A percentile compares a stretch with the other conserved stretches of the same genome.
Conservation (phyloP, 2,329 filamentous ascomycete genomes). For the Cordyceps javanica region DNA sequence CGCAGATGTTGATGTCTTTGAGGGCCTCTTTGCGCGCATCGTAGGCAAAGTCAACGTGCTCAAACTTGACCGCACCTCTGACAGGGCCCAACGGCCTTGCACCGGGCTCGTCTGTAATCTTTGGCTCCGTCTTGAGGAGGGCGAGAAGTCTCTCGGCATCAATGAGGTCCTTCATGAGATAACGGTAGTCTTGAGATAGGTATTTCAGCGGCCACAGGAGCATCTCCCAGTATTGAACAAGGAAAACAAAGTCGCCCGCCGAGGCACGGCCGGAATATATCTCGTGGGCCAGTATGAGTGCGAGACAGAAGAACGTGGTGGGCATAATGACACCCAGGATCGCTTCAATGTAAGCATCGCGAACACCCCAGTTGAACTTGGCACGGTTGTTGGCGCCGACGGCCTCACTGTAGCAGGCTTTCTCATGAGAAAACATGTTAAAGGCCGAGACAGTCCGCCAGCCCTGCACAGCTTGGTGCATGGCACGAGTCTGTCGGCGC, state of each 20-base stretch:
- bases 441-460: constrained; percentile 52
- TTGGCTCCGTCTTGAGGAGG: constrained; percentile 23
- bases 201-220: constrained; percentile 31
- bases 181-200: constrained; percentile 32
- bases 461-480: constrained; percentile 53
- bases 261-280: constrained; percentile 27
- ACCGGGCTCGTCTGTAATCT: constrained; percentile 35
- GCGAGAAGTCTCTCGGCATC: constrained; percentile 41
- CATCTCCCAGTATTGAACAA: constrained; percentile 53
- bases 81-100: constrained; percentile 24
- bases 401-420: constrained; percentile 20
- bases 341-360: constrained; percentile 19
- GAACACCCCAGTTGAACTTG: constrained; percentile 16
- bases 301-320: constrained; percentile 32
- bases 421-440: constrained; percentile 29
- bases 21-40: constrained; percentile 32
- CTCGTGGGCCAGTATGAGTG: constrained; percentile 42
- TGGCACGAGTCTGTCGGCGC: constrained; percentile 43
- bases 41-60: constrained; percentile 17
- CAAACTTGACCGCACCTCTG: not conserved
- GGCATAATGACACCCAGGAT: constrained; percentile 36
- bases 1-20: constrained; percentile 35
- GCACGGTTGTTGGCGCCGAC: constrained; percentile 21
- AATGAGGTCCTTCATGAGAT: constrained; percentile 40
- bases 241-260: constrained; percentile 54